These are phyloP conservation scores for Arthrobotrys iridis DNA, from an alignment of 2,329 filamentous ascomycete genomes.

Conservation along the genomic window DNA sequence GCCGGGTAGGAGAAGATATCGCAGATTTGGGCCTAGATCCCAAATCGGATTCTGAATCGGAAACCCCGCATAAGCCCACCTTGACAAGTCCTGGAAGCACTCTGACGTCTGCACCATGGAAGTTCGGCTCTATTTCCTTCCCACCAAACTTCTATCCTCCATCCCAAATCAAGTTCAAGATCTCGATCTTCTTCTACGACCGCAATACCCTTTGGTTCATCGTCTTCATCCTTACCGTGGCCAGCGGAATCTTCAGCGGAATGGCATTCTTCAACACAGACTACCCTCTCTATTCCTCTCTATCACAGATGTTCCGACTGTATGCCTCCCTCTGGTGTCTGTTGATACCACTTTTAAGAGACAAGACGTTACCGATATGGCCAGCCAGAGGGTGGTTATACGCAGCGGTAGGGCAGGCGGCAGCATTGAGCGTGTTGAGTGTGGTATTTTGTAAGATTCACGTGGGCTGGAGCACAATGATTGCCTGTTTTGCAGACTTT, in stretches of 20 bases:
- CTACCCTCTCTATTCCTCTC: not conserved
- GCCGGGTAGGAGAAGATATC: too few species aligned
- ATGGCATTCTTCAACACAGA: not conserved
- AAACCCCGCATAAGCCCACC: too few species aligned
- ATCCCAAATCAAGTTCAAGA: not conserved
- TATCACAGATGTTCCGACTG: not conserved
- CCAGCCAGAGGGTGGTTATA: conserved; percentile 8
- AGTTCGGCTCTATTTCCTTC: not conserved
- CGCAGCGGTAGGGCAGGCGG: not conserved
- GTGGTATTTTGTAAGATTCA: conserved; percentile 10
- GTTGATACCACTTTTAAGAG: not conserved
- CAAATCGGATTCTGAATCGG: too few species aligned
- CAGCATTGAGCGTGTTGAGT: not conserved
- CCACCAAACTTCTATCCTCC: not conserved
- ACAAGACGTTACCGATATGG: conserved; percentile 5
- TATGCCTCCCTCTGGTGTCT: conserved; percentile 6
- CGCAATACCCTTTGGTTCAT: conserved; percentile 4
- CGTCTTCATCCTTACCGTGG: conserved; percentile 1
- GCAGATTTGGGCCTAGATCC: too few species aligned
- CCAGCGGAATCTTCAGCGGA: not conserved
- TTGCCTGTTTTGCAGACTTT: not conserved
- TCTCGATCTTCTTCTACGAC: not conserved
- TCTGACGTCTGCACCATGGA: not conserved
- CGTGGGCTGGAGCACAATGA: not conserved
- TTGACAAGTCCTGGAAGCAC: too few species aligned